Conservation (phyloP, 1,139 yeast species). For the Lodderomyces pseudojiufengensis region DNA sequence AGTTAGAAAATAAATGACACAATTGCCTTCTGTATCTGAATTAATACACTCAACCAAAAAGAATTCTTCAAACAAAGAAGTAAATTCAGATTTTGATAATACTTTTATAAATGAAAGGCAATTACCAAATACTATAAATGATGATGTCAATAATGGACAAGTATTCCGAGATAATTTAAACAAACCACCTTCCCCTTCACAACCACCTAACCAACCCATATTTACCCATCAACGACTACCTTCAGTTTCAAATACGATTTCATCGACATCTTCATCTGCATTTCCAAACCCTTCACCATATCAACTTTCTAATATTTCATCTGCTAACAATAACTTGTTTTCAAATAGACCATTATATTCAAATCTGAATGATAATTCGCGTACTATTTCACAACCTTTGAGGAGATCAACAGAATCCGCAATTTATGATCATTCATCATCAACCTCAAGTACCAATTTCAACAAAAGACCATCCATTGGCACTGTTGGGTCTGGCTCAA, state of each 20-base stretch:
- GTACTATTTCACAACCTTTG: slow-evolving; percentile 13
- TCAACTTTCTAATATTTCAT: slow-evolving; percentile 11
- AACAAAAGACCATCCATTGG: neutral
- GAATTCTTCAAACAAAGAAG: neutral
- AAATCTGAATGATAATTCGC: neutral
- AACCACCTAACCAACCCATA: neutral
- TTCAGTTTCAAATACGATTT: neutral
- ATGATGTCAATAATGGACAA: slow-evolving; percentile 1
- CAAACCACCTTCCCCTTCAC: neutral
- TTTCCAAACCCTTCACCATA: slow-evolving; percentile 3
- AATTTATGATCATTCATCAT: slow-evolving; percentile 4
- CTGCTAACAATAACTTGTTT: slow-evolving; percentile 7
- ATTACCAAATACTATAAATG: neutral
- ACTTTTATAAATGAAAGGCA: no score
- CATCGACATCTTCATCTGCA: slow-evolving; percentile 1
- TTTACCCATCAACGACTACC: neutral
- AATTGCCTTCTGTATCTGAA: slow-evolving; percentile 36
- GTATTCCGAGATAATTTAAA: neutral
- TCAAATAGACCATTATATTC: neutral
- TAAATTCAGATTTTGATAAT: no score
- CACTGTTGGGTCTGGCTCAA: neutral
- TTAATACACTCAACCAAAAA: slow-evolving; percentile 18
- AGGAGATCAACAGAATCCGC: slow-evolving; percentile 20
- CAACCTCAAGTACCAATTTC: neutral
- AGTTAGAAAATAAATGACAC: no score